Evolutionary conservation across 108 stramenopile species (phyloP), one percentile per base, ranked within the genome.

Genomic region (Fragilariopsis cylindrus): DNA sequence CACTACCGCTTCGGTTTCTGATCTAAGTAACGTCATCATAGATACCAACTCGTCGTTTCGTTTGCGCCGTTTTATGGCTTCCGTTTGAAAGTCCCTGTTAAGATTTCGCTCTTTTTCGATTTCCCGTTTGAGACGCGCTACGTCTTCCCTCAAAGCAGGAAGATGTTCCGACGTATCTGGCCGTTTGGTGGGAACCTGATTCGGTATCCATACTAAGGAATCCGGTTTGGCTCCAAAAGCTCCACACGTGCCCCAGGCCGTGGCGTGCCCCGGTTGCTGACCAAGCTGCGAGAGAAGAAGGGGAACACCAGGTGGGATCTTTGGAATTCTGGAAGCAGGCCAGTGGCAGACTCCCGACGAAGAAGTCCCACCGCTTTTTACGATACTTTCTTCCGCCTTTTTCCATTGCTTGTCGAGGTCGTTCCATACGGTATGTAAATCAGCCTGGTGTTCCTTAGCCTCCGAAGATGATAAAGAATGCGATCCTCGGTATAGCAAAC

Each of bases 1-100:
- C 39, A 96, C 69, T 18, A 93, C 88, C 0, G 93, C 96, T 77
- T 96, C 96, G 2, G 91, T 96, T 81, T 96, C 96, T 3, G 87
- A 86, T 45, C 96, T 84, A 65, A 94, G 48, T 46, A 96, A 54
- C 57, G 88, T 77, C 86, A 96, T 90, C 82, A 91, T 86, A 48
- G 89, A 76, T 19, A 85, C 85, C 88, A 92, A 85, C 69, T 90
- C 85, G 70, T 94, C 90, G 60, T 80, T 84, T 12, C 73, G 57
- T 44, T 76, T 82, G 47, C 90, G 81, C 42, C 78, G 65, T 3
- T 71, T 63, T 46, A 85, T 83, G 52, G 85, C 84, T 67, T 92
- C 77, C 30, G 68, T 74, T 65, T 88, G 89, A 46, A 91, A 77
- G 30, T 87, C 81, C 13, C 69, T 80, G 70, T 91, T 95, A 40